Percentiles rank a stretch among this genome's conserved stretches.
These are phyloP conservation scores for Fusarium poae DNA, from an alignment of 2,329 filamentous ascomycete genomes.

Conservation along the genomic window DNA sequence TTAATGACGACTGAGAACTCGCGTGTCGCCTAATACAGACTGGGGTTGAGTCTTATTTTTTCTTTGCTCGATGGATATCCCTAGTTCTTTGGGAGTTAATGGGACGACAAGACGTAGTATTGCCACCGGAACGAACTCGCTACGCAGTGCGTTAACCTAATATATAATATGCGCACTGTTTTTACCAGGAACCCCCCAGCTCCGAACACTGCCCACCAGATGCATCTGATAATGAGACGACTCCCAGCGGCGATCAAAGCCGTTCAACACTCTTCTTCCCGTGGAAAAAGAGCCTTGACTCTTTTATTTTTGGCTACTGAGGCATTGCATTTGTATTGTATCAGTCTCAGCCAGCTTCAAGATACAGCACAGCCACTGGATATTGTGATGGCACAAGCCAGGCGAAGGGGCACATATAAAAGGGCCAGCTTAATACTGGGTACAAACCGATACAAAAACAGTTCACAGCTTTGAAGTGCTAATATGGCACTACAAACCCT, in stretches of 20 bases:
- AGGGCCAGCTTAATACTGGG: not conserved
- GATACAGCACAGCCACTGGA: not conserved
- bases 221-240: slow-evolving; percentile 21
- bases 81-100: slow-evolving; percentile 15
- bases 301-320: not conserved
- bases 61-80: not conserved
- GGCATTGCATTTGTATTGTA: not conserved
- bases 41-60: not conserved
- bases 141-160: not conserved
- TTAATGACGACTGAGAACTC: not conserved
- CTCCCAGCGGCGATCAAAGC: not conserved
- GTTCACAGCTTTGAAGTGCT: not conserved
- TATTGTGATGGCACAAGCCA: not conserved
- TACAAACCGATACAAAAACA: not conserved
- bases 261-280: not conserved
- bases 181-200: not conserved
- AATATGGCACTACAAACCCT: not conserved
- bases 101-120: slow-evolving; percentile 26
- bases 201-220: not conserved
- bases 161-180: not conserved
- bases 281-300: too few species aligned
- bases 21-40: slow-evolving; percentile 3
- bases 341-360: not conserved
- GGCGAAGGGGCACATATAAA: not conserved
- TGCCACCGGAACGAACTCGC: not conserved